Evolutionary conservation across 176 grass and related monocot species (phyloP), one percentile per base, ranked within the genome.

Genomic region (Tuctoria greenei): DNA sequence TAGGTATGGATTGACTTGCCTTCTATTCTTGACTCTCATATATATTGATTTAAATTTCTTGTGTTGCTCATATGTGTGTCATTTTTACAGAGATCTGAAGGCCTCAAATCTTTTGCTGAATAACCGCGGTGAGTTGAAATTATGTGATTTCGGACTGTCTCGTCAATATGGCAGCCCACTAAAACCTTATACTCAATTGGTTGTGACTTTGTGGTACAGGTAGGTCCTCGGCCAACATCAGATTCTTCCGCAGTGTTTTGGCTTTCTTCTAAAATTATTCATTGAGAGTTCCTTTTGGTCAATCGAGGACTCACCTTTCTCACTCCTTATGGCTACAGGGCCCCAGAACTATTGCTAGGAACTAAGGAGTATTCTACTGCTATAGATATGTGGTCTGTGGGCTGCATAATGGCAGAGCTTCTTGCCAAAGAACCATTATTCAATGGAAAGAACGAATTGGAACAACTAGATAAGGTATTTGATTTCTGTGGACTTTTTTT

Each of bases 121-220:
- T 88, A 99, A 99, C 72, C 79, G 89, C 1, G 95, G 95, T 69
- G 95, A 99, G 87, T 82, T 99, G 83, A 99, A 99, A 88, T 92
- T 99, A 76, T 99, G 95, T 80, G 95, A 99, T 82, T 99, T 99
- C 83, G 95, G 95, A 41, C 85, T 99, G 55, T 89, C 95, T 83
- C 91, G 95, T 88, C 95, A 99, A 84, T 99, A 99, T 83, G 95
- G 95, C 65, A 92, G 87, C 43, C 95, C 95, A 55, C 69, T 95
- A 84, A 99, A 95, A 69, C 91, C 89, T 64, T 99, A 95, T 77
- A 99, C 95, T 92, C 95, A 91, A 72, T 72, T 99, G 85, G 95
- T 99, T 74, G 95, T 99, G 79, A 99, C 95, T 85, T 99, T 99
- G 80, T 99, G 95, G 95, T 99, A 99, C 83, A 99, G 95, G 95